These are phyloP conservation scores for Exophiala sideris DNA, from an alignment of 2,329 filamentous ascomycete genomes.

Conservation along the genomic window DNA sequence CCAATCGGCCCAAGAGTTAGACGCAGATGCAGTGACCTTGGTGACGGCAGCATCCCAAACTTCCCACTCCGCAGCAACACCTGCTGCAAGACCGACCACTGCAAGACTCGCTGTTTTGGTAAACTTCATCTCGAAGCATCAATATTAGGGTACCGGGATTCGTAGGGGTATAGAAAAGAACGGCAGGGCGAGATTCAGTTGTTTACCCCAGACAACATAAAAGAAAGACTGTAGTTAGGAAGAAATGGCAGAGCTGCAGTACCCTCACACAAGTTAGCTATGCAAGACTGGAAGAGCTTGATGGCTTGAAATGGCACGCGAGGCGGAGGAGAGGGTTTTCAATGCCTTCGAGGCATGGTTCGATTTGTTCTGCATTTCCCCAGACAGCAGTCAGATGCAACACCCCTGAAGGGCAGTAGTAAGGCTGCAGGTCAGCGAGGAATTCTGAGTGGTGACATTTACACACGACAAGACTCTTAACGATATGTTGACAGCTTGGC, in stretches of 20 bases:
- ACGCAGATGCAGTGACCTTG: neutral
- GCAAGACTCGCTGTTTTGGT: constrained; percentile 1
- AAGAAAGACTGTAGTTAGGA: constrained; percentile 3
- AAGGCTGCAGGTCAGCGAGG: too few relatives aligned
- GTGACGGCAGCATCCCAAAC: neutral
- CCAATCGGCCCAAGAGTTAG: neutral
- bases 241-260: constrained; percentile 6
- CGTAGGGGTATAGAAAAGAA: constrained; percentile 1
- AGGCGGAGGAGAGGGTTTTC: too few relatives aligned
- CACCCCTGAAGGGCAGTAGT: too few relatives aligned
- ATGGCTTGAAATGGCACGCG: too few relatives aligned
- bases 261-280: neutral
- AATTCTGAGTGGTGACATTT: too few relatives aligned
- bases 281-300: too few relatives aligned
- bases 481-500: too few relatives aligned
- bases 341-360: too few relatives aligned
- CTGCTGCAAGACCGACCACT: constrained; percentile 6
- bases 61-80: constrained; percentile 1
- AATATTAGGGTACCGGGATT: neutral
- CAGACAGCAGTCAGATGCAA: too few relatives aligned
- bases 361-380: too few relatives aligned
- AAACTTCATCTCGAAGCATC: constrained; percentile 6
- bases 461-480: too few relatives aligned
- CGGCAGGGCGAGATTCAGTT: constrained; percentile 9
- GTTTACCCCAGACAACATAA: constrained; percentile 11